These are phyloP conservation scores for Metarhizium anisopliae DNA, from an alignment of 2,329 filamentous ascomycete species.

Conservation along the genomic window DNA sequence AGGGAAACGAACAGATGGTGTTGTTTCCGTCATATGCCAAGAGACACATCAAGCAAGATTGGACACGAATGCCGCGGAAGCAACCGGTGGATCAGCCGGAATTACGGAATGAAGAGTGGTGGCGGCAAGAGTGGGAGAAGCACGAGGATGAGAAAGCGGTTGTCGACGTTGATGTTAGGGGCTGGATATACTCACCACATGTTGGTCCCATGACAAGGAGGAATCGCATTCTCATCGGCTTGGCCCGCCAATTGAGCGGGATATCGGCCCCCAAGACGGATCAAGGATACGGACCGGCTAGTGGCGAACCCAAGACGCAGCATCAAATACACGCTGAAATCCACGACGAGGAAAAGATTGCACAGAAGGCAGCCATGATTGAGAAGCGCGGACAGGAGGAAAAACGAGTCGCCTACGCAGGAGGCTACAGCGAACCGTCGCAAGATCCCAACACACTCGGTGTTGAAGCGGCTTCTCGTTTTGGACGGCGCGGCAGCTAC, in stretches of 20 bases:
- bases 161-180: conserved; percentile 88
- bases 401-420: conserved; percentile 59
- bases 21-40: conserved; percentile 92
- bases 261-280: conserved; percentile 59
- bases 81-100: conserved; percentile 24
- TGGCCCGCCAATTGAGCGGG: conserved; percentile 81
- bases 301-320: conserved; percentile 12
- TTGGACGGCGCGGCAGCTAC: conserved; percentile 21
- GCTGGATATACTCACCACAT: conserved; percentile 89
- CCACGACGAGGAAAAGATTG: conserved; percentile 56
- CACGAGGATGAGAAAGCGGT: conserved; percentile 76
- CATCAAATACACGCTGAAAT: conserved; percentile 33
- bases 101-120: conserved; percentile 61
- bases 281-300: conserved; percentile 8
- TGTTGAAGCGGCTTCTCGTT: conserved; percentile 19
- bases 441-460: conserved; percentile 32
- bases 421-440: conserved; percentile 64
- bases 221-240: conserved; percentile 76
- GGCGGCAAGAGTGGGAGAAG: conserved; percentile 69
- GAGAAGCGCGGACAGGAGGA: conserved; percentile 63
- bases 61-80: conserved; percentile 20
- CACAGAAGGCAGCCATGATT: conserved; percentile 68
- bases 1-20: conserved; percentile 85
- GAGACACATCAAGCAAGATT: conserved; percentile 49
- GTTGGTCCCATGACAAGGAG: conserved; percentile 76